Conservation (phyloP, 768 basidiomycete genomes). For the Amanita exitialis region DNA sequence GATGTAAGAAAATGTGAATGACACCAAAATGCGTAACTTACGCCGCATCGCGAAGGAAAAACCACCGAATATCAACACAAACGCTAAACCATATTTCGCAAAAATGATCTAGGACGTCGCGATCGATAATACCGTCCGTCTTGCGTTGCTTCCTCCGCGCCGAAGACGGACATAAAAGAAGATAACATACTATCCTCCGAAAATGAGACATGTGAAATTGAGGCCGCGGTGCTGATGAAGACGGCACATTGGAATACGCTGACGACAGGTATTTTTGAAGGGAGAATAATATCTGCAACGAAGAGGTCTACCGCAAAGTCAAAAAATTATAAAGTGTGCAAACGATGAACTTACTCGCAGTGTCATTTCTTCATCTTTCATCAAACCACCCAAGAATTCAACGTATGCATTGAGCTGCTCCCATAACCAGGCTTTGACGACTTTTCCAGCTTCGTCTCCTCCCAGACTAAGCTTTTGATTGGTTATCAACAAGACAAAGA, state of each 20-base stretch:
- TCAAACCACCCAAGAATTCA: slow-evolving; percentile 53
- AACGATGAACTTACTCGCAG: slow-evolving; percentile 47
- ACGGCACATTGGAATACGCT: slow-evolving; percentile 33
- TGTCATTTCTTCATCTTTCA: slow-evolving; percentile 69
- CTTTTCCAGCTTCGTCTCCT: slow-evolving; percentile 45
- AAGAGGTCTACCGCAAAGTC: slow-evolving; percentile 38
- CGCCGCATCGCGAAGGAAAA: slow-evolving; percentile 77
- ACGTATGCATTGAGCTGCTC: slow-evolving; percentile 65
- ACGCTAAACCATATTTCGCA: slow-evolving; percentile 66
- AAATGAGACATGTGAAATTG: slow-evolving; percentile 65
- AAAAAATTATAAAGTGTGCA: neutral
- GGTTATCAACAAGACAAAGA: slow-evolving; percentile 56
- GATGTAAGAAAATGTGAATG: neutral
- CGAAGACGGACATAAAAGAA: slow-evolving; percentile 55
- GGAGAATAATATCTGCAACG: slow-evolving; percentile 69
- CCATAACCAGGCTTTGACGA: slow-evolving; percentile 74
- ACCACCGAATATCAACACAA: slow-evolving; percentile 81
- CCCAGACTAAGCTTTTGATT: slow-evolving; percentile 43
- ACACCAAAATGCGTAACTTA: slow-evolving; percentile 20
- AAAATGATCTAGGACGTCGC: slow-evolving; percentile 56
- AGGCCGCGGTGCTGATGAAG: slow-evolving; percentile 28
- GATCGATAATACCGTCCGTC: slow-evolving; percentile 31
- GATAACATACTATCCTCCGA: slow-evolving; percentile 47
- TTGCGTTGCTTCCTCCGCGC: slow-evolving; percentile 11
- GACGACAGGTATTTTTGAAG: slow-evolving; percentile 72